Conservation (phyloP, 2,329 filamentous ascomycete genomes). For the Cladosporium oxysporum region DNA sequence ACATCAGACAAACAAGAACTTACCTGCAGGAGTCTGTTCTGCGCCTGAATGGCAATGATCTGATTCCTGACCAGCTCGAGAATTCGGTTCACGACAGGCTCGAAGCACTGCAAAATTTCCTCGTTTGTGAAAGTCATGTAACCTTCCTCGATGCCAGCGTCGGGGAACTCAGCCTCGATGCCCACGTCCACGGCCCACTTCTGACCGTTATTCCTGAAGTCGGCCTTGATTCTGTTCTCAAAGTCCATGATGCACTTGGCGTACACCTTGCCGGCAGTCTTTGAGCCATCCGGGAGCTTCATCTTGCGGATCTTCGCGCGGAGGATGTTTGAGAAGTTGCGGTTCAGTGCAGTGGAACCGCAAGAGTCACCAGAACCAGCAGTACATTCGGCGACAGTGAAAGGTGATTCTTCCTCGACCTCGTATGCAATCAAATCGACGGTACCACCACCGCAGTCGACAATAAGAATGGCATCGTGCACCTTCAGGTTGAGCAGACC, state of each 20-base stretch:
- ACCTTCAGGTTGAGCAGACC: slow-evolving; percentile 94
- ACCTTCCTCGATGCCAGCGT: slow-evolving; percentile 96
- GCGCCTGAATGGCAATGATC: slow-evolving; percentile 97
- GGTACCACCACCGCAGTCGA: slow-evolving; percentile 96
- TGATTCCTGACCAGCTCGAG: slow-evolving; percentile 95
- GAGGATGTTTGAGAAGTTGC: slow-evolving; percentile 97
- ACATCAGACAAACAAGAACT: slow-evolving; percentile 26
- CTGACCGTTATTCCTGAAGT: slow-evolving; percentile 98
- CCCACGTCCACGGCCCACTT: slow-evolving; percentile 98
- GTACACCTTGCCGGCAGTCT: slow-evolving; percentile 96
- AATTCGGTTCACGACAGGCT: slow-evolving; percentile 96
- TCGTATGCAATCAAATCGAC: slow-evolving; percentile 99
- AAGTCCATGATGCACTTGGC: slow-evolving; percentile 99
- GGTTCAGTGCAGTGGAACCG: slow-evolving; percentile 95
- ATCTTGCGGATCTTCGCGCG: slow-evolving; percentile 98
- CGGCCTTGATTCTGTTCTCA: slow-evolving; percentile 98
- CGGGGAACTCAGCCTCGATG: slow-evolving; percentile 96
- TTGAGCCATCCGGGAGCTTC: slow-evolving; percentile 96
- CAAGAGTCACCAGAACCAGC: slow-evolving; percentile 97
- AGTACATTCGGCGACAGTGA: slow-evolving; percentile 95
- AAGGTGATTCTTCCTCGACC: slow-evolving; percentile 95
- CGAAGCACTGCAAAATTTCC: slow-evolving; percentile 97
- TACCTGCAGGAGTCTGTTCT: slow-evolving; percentile 86
- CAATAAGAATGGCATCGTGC: slow-evolving; percentile 97
- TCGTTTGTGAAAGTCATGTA: slow-evolving; percentile 99